Base-by-base conservation (phyloP, 495 filamentous ascomycete species). In the Polyplosphaeria fusca region DNA sequence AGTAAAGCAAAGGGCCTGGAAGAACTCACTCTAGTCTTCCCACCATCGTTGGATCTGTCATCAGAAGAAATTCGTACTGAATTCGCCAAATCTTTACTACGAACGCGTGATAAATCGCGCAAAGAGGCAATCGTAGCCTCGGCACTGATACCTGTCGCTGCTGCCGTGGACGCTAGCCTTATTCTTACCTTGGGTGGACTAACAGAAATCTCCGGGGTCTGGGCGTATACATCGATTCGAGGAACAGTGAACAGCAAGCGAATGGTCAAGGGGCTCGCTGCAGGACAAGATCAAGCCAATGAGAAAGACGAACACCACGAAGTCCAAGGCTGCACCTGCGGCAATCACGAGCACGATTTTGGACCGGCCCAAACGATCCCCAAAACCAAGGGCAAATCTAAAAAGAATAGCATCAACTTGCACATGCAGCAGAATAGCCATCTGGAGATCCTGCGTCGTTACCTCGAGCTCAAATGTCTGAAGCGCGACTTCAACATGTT, bases 81-180 rank as follows among this genome's bases (percentile, higher is more conserved):
- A 30, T 73, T 74, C 43, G 53, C 71, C 38, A 66, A 69, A 35
- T 58, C 64, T 0, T 72, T 74, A 56, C 53, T 74, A 27, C 63
- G 70, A 22, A 64, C 72, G 12, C 70, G 72, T 24, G 63, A 68
- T 1, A 68, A 69, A 47, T 72, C 72, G 0, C 68, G 74, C 41
- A 60, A 64, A 19, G 69, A 74, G 19, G 66, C 70, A 14, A 52
- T 74, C 32, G 63, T 74, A 28, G 71, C 72, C 3, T 73, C 69
- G 1, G 63, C 71, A 4, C 64, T 74, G 0, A 38, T 73, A 7
- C 72, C 71, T 13, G 60, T 72, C 40, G 58, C 68, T 13, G 68
- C 67, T 5, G 65, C 68, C 32, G 64, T 73, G 20, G 71, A 74
- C 43, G 48, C 55, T 3, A 47, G 22, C 13, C 44, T 74, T 11